phyloP scores from a whole-genome alignment of 108 stramenopile species.

The Cyclotella baltica region DNA sequence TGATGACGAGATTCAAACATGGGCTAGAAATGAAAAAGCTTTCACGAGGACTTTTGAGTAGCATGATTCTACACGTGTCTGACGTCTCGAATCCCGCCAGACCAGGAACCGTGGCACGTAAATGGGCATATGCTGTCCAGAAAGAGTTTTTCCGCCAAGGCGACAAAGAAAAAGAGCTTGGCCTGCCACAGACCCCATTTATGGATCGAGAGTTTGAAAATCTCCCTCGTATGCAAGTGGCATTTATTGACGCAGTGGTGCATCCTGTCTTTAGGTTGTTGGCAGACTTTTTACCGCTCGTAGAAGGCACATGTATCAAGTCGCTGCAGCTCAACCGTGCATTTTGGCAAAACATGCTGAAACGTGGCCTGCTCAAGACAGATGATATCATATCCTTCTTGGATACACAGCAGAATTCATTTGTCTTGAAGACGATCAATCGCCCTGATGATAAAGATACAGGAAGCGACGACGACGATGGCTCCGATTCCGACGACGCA shows the following conservation, averaged over 20 bases:
- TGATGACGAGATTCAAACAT: conserved; percentile 57
- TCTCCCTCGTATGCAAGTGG: conserved; percentile 61
- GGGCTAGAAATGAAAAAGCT: conserved; percentile 60
- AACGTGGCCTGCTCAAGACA: conserved; percentile 42
- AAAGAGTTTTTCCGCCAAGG: conserved; percentile 62
- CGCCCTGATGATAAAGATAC: background rate
- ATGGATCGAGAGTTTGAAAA: conserved; percentile 58
- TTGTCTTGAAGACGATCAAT: conserved; percentile 11
- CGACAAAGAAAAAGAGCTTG: conserved; percentile 54
- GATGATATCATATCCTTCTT: conserved; percentile 44
- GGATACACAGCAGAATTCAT: conserved; percentile 19
- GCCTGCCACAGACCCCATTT: conserved; percentile 36
- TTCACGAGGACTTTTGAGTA: conserved; percentile 54
- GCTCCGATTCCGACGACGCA: background rate
- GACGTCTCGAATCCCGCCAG: conserved; percentile 58
- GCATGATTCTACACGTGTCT: conserved; percentile 59
- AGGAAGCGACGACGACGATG: background rate
- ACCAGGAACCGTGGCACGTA: conserved; percentile 45
- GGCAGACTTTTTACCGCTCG: conserved; percentile 56
- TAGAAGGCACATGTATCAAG: conserved; percentile 54
- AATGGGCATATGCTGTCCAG: conserved; percentile 60
- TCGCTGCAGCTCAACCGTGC: conserved; percentile 51
- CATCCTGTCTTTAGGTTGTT: conserved; percentile 48
- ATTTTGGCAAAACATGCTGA: conserved; percentile 56
- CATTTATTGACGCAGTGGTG: conserved; percentile 60